These are phyloP conservation scores for Didymella lethalis DNA, from an alignment of 2,329 filamentous ascomycete species.

Conservation along the genomic window DNA sequence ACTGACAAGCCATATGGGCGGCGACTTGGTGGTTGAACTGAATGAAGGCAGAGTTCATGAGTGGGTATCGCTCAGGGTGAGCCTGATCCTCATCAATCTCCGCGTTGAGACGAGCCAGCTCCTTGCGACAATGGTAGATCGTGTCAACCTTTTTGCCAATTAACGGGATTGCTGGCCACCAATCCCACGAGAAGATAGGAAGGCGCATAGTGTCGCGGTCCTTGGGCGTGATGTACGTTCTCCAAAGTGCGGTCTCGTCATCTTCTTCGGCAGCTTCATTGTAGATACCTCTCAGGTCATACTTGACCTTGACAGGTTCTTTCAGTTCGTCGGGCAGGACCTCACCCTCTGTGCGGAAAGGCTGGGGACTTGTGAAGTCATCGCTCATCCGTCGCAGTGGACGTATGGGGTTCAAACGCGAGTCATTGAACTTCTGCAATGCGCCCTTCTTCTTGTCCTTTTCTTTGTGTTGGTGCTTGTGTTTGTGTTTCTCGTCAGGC, in stretches of 20 bases:
- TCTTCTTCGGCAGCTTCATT: conserved; percentile 44
- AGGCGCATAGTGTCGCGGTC: conserved; percentile 86
- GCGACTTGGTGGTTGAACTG: conserved; percentile 98
- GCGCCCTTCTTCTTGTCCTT: conserved; percentile 26
- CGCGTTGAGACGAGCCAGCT: conserved; percentile 85
- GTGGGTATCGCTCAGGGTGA: conserved; percentile 81
- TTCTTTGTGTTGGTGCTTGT: conserved; percentile 29
- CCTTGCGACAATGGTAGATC: conserved; percentile 87
- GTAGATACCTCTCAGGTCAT: conserved; percentile 43
- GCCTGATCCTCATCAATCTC: conserved; percentile 93
- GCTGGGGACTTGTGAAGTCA: conserved; percentile 56
- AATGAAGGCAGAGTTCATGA: conserved; percentile 97
- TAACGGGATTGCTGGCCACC: conserved; percentile 80
- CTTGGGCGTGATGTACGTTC: conserved; percentile 79
- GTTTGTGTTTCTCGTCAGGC: conserved; percentile 30
- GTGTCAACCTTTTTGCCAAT: conserved; percentile 92
- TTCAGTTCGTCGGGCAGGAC: conserved; percentile 45
- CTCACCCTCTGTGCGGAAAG: conserved; percentile 50
- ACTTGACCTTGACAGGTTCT: conserved; percentile 38
- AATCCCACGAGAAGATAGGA: conserved; percentile 62
- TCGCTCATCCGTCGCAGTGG: conserved; percentile 36
- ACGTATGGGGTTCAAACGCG: conserved; percentile 34
- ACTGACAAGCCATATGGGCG: conserved; percentile 97
- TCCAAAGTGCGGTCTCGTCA: conserved; percentile 69
- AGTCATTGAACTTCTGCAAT: conserved; percentile 36